Evolutionary conservation across 176 grass and related monocot genomes (phyloP), one percentile per base, ranked within the genome.

Genomic region (Eremochloa ophiuroides): DNA sequence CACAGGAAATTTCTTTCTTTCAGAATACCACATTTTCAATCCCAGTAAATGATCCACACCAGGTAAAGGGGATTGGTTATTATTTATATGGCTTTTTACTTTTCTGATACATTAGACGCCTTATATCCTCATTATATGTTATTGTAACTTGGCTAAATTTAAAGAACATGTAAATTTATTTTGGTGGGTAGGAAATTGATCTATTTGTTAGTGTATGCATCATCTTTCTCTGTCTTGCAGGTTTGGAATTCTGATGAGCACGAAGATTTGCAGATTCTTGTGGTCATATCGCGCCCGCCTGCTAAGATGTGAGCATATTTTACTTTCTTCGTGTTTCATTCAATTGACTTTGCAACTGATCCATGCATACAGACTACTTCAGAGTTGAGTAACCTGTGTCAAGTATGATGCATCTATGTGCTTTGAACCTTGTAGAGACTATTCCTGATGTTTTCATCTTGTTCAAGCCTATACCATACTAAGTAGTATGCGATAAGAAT

Each of bases 1-100:
- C 92, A 81, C 83, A 82, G 71, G 81, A 89, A 31, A 84, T 98
- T 69, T 71, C 72, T 39, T 61, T 98, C n/a, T 81, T 59, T 77
- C 58, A 87, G 47, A 98, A 98, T 82, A 93, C 84, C 90, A 98
- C 95, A 40, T 98, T 94, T 53, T 81, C 95, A 0, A 46, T 98
- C 28, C 88, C 95, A 28, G 76, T 98, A 61, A 93, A 98, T 87
- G 92, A 98, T 80, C 95, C 92, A 0, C 95, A 98, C 72, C 95
- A 94, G 88, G 92, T 93, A 93, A 74, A 74, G 69, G 15, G 40
- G n/a, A 27, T 68, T 2, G 14, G 12, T 35, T 59, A 10, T 8
- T 8, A 3, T 39, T 4, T 33, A 14, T 75, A 5, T 61, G 26
- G 4, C 2, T 71, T 56, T 82, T 66, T 55, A 55, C 26, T 42